Percentiles rank a stretch among this genome's conserved stretches.
These are phyloP conservation scores for Xylariaceae sp. DNA, from an alignment of 2,329 filamentous ascomycete species.

Conservation along the genomic window DNA sequence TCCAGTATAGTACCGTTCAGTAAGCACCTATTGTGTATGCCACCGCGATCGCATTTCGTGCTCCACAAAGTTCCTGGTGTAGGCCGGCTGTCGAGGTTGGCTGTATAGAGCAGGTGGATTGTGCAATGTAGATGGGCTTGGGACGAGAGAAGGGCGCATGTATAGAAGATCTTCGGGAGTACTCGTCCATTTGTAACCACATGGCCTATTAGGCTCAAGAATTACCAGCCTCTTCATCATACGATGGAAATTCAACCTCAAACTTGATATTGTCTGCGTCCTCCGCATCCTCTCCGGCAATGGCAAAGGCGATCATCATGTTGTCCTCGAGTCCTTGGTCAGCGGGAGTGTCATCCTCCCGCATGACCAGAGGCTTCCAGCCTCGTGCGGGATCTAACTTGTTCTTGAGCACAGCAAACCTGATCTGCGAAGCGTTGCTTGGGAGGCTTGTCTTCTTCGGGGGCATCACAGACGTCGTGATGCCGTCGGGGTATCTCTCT, in stretches of 20 bases:
- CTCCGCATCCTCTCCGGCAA: slow-evolving; percentile 38
- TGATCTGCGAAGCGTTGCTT: slow-evolving; percentile 39
- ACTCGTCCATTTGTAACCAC: no score
- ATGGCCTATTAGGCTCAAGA: no score
- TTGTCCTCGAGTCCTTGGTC: slow-evolving; percentile 46
- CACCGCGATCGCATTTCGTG: not conserved
- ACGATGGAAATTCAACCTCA: slow-evolving; percentile 42
- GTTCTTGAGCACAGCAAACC: slow-evolving; percentile 45
- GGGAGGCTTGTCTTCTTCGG: slow-evolving; percentile 40
- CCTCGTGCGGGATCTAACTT: slow-evolving; percentile 44
- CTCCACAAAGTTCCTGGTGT: not conserved
- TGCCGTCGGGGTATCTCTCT: slow-evolving; percentile 53
- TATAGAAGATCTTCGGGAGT: no score
- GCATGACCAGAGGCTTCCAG: slow-evolving; percentile 46
- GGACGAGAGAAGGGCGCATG: no score
- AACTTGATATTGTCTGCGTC: slow-evolving; percentile 41
- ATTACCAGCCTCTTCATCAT: slow-evolving; percentile 19
- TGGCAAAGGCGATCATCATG: slow-evolving; percentile 47
- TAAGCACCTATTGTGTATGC: not conserved
- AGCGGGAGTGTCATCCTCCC: slow-evolving; percentile 38
- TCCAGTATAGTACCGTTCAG: not conserved
- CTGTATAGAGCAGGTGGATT: no score
- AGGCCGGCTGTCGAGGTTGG: not conserved
- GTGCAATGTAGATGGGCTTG: no score
- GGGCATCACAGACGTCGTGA: slow-evolving; percentile 38